Percentiles rank a stretch among this genome's conserved stretches.
Conservation (phyloP, 768 basidiomycete genomes). For the Amanita pallidorosea region DNA sequence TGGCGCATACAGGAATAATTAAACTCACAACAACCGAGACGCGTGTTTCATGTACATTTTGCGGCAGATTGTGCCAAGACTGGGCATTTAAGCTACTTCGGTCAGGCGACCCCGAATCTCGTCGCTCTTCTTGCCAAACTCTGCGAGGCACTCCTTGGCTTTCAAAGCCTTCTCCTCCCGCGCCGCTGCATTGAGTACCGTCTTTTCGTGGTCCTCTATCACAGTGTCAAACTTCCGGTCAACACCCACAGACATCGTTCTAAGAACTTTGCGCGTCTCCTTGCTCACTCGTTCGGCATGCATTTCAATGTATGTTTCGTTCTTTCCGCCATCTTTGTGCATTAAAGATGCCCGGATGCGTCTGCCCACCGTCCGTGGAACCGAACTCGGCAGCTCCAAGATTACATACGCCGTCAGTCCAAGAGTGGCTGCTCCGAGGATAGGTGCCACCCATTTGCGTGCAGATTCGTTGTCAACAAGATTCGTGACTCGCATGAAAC, state of each 20-base stretch:
- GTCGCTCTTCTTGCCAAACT: conserved; percentile 35
- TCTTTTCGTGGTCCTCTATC: conserved; percentile 68
- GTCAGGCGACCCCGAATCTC: conserved; percentile 24
- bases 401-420: conserved; percentile 75
- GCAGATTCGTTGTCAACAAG: conserved; percentile 71
- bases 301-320: conserved; percentile 52
- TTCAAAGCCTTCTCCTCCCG: conserved; percentile 54
- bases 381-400: conserved; percentile 76
- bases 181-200: conserved; percentile 72
- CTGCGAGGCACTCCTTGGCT: conserved; percentile 66
- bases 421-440: conserved; percentile 65
- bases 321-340: conserved; percentile 32
- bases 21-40: not conserved
- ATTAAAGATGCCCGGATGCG: conserved; percentile 61
- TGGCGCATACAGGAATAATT: not conserved
- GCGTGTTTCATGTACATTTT: not conserved
- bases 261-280: conserved; percentile 90
- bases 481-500: conserved; percentile 63
- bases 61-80: not conserved
- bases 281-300: conserved; percentile 63
- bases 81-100: not conserved
- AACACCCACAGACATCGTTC: conserved; percentile 85
- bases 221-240: conserved; percentile 70
- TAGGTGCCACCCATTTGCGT: conserved; percentile 81
- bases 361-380: conserved; percentile 85